A percentile compares a stretch with the other conserved stretches of the same genome.
Conservation (phyloP, 2,329 filamentous ascomycete genomes). For the Monosporascus ibericus region DNA sequence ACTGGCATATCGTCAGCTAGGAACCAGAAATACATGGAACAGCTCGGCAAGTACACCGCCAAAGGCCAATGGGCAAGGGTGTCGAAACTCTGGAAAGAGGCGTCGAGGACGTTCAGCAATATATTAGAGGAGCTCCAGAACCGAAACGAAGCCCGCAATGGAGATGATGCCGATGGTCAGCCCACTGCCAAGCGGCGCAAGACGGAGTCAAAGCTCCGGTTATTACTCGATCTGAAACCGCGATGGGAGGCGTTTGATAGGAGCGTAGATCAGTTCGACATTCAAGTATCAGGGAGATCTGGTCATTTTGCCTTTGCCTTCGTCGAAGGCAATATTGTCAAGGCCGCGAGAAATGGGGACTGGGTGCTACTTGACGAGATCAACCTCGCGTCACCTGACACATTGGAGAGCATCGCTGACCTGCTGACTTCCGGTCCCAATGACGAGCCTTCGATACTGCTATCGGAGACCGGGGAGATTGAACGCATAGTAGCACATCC, state of each 20-base stretch:
- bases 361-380: constrained; percentile 98
- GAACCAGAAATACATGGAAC: constrained; percentile 80
- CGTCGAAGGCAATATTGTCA: constrained; percentile 91
- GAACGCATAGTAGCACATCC: constrained; percentile 85
- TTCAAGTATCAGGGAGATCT: constrained; percentile 67
- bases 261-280: constrained; percentile 71
- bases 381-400: constrained; percentile 91
- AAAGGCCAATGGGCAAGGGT: constrained; percentile 84
- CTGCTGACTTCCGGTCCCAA: constrained; percentile 69
- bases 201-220: constrained; percentile 61
- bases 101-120: constrained; percentile 77
- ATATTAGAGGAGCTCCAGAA: constrained; percentile 51
- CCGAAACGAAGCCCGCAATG: constrained; percentile 31
- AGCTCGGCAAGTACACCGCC: constrained; percentile 70
- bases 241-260: constrained; percentile 78
- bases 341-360: constrained; percentile 90
- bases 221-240: constrained; percentile 48
- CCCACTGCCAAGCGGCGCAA: constrained; percentile 66
- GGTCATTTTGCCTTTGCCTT: constrained; percentile 89
- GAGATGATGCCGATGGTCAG: constrained; percentile 38
- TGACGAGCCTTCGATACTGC: constrained; percentile 71
- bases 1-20: constrained; percentile 81
- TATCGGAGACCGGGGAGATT: constrained; percentile 90
- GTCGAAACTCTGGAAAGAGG: constrained; percentile 81
- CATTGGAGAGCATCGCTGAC: constrained; percentile 87